Evolutionary conservation across 352 stramenopile genomes (phyloP).

Genomic region (Globisporangium emineosum): DNA sequence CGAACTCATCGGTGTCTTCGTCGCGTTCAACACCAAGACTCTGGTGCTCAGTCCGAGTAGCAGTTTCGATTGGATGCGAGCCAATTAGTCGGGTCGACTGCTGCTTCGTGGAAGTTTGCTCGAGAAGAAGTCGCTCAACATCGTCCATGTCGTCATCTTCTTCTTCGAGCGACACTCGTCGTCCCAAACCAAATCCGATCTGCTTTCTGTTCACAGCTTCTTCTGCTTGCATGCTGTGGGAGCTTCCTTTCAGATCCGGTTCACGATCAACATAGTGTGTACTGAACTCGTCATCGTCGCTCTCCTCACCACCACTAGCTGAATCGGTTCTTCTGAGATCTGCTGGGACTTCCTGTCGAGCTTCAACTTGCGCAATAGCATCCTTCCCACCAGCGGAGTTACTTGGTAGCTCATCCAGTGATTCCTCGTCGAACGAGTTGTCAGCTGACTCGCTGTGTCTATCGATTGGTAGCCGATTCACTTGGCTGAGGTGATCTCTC

Average conservation of each 20-base stretch:
- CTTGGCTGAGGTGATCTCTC: neutral
- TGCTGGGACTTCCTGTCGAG: neutral
- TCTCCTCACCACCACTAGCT: constrained; percentile 4
- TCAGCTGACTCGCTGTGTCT: neutral
- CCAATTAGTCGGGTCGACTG: too few species aligned
- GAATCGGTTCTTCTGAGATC: neutral
- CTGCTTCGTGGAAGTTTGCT: constrained; percentile 9
- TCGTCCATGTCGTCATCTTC: constrained; percentile 37
- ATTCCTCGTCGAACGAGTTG: neutral
- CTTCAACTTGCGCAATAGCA: neutral
- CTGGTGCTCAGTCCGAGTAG: neutral
- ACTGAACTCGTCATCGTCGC: neutral
- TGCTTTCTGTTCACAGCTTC: neutral
- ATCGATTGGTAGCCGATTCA: neutral
- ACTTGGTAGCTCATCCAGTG: neutral
- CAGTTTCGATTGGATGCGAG: neutral
- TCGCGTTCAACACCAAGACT: neutral
- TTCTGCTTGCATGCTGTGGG: neutral
- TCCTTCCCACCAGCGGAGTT: neutral
- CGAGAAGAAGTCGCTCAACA: constrained; percentile 22
- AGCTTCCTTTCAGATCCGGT: neutral
- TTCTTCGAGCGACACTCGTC: constrained; percentile 4
- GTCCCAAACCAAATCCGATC: neutral
- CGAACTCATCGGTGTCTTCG: constrained; percentile 6
- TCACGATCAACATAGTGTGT: neutral